These are phyloP conservation scores for Inonotus obliquus DNA, from an alignment of 1,284 basidiomycete species.

Conservation along the genomic window DNA sequence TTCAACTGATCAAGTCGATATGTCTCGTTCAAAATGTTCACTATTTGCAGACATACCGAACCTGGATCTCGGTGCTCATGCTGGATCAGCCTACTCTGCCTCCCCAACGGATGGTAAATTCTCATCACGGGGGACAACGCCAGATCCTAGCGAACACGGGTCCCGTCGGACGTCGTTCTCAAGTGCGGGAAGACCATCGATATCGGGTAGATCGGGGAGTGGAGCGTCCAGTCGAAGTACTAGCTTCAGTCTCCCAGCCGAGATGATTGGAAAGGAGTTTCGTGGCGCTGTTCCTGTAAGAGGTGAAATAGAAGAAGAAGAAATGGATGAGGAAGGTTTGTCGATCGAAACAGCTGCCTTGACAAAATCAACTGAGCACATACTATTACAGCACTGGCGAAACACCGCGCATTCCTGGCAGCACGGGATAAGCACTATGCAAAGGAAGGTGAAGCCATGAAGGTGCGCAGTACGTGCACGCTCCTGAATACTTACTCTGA, in stretches of 20 bases:
- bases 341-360: conserved; percentile 13
- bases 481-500: conserved; percentile 6
- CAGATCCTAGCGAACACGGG: conserved; percentile 51
- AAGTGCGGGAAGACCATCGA: conserved; percentile 45
- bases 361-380: background rate
- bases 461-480: conserved; percentile 41
- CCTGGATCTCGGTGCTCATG: conserved; percentile 46
- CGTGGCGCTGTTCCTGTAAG: conserved; percentile 41
- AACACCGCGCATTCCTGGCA: conserved; percentile 79
- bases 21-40: background rate
- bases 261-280: conserved; percentile 52
- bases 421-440: conserved; percentile 85
- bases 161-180: conserved; percentile 81
- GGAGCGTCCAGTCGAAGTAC: conserved; percentile 73
- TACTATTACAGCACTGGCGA: conserved; percentile 55
- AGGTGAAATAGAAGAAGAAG: conserved; percentile 69
- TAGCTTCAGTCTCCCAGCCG: conserved; percentile 74
- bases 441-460: conserved; percentile 91
- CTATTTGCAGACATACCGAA: conserved; percentile 57
- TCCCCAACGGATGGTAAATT: conserved; percentile 11
- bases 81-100: conserved; percentile 22
- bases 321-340: conserved; percentile 84
- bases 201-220: conserved; percentile 53
- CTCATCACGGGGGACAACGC: conserved; percentile 17
- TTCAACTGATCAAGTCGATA: background rate